phyloP scores from a whole-genome alignment of 1,284 basidiomycete species.

The Rhizopogon parksii region DNA sequence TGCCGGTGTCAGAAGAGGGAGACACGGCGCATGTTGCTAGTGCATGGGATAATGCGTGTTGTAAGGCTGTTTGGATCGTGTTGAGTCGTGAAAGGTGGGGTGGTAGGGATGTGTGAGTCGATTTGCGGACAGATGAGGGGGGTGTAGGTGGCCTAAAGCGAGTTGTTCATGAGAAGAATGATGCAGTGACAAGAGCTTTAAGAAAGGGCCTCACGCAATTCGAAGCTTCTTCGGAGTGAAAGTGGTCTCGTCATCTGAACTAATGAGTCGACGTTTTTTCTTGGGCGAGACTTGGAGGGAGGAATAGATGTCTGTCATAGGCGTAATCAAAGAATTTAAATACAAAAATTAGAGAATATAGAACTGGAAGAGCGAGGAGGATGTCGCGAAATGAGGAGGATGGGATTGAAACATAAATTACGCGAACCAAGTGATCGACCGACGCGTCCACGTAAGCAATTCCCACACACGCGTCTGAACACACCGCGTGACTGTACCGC shows the following conservation, averaged over 20 bases:
- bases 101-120: conserved; percentile 39
- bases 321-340: not conserved
- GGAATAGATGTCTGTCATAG: conserved; percentile 59
- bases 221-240: conserved; percentile 65
- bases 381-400: not conserved
- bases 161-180: not conserved
- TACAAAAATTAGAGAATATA: not conserved
- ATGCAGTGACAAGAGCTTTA: conserved; percentile 1
- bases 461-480: conserved; percentile 18
- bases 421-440: conserved; percentile 24
- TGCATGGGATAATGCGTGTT: conserved; percentile 74
- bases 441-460: conserved; percentile 24
- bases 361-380: not conserved
- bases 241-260: conserved; percentile 46
- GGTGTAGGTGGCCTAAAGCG: conserved; percentile 43
- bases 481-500: not conserved
- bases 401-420: conserved; percentile 8
- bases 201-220: conserved; percentile 36
- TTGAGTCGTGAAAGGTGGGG: conserved; percentile 53
- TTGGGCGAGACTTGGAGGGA: conserved; percentile 54
- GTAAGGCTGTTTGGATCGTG: conserved; percentile 58
- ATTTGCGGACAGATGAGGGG: conserved; percentile 37
- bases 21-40: conserved; percentile 72
- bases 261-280: conserved; percentile 51
- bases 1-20: conserved; percentile 67